Conservation (phyloP, 2,329 filamentous ascomycete genomes). For the Ophiostoma fasciatum region DNA sequence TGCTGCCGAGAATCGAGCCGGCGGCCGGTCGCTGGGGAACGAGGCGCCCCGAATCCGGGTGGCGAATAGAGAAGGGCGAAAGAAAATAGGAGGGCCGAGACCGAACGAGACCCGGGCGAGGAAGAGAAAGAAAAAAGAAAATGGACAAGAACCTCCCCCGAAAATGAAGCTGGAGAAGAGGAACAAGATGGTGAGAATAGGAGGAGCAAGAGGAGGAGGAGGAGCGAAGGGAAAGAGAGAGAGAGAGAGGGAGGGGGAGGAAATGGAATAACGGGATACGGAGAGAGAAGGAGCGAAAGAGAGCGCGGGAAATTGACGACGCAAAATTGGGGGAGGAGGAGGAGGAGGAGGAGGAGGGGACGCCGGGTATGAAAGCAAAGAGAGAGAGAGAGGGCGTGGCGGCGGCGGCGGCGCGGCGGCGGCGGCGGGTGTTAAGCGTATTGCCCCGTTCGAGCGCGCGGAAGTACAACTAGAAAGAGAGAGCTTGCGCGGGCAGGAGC, state of each 20-base stretch:
- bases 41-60: too few relatives aligned
- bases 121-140: too few relatives aligned
- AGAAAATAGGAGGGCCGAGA: too few relatives aligned
- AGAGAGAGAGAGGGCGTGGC: not conserved
- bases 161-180: not conserved
- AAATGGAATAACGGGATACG: not conserved
- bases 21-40: too few relatives aligned
- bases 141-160: not conserved
- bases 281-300: not conserved
- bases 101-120: too few relatives aligned
- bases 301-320: not conserved
- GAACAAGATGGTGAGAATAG: not conserved
- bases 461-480: too few relatives aligned
- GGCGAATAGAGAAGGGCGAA: too few relatives aligned
- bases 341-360: not conserved
- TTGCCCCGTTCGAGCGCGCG: too few relatives aligned
- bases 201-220: not conserved
- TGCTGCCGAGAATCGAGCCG: too few relatives aligned
- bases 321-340: not conserved
- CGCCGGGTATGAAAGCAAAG: not conserved
- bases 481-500: too few relatives aligned
- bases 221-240: not conserved
- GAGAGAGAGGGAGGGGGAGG: not conserved
- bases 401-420: too few relatives aligned
- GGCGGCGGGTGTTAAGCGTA: too few relatives aligned